Evolutionary conservation across 352 stramenopile species (phyloP), one percentile per base, ranked within the genome.

Genomic region (Pythium aristosporum): DNA sequence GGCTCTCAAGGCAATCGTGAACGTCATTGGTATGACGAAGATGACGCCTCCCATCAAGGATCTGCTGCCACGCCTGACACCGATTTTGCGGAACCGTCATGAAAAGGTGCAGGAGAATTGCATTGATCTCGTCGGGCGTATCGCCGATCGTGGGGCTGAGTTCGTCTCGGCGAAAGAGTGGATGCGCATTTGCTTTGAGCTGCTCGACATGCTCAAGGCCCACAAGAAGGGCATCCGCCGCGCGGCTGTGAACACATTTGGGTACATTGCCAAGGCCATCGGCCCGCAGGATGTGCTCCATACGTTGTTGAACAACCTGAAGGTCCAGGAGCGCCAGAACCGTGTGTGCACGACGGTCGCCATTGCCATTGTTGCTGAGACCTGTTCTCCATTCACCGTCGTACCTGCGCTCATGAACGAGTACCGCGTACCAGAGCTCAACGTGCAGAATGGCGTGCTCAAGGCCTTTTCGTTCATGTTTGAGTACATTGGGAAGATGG

Each of bases 391-490:
- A 10, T 99, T 99, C 74, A 99, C 98, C 0, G 97, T 99, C 1
- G 87, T 99, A 25, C 98, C 97, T 0, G 96, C 97, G 48, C 79
- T 99, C 15, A 99, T 99, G 97, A 99, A 99, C 69, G 97, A 99
- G 75, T 99, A 99, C 74, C 89, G 97, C 36, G 95, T 99, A 39
- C 97, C 97, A 1, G 98, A 99, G 71, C 74, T 99, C 37, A 99
- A 99, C 70, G 98, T 99, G 47, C 97, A 99, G 79, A 99, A 99
- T 76, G 97, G 98, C 74, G 98, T 99, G 11, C 79, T 99, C 12
- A 99, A 99, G 80, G 96, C 97, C 5, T 91, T 99, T 41, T 98
- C 93, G 63, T 99, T 99, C 80, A 99, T 99, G 96, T 99, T 99
- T 72, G 96, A 99, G 85, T 99, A 99, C 85, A 99, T 99, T 86